phyloP scores from a whole-genome alignment of 352 stramenopile genomes.

The Thalassiosira mediterranea region DNA sequence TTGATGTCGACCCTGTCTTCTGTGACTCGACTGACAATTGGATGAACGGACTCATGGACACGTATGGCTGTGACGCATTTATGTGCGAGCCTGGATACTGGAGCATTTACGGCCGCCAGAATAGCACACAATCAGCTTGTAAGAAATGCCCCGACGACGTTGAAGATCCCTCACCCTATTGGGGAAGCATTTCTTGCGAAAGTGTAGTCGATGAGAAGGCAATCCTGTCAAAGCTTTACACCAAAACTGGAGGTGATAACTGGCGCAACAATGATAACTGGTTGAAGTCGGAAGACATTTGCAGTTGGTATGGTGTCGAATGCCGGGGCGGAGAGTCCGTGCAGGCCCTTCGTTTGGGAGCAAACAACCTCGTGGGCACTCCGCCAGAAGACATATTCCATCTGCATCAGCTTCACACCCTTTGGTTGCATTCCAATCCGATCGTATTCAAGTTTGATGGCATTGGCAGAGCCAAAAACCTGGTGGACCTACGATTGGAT shows the following conservation, averaged over 20 bases:
- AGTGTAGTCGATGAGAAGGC: slow-evolving; percentile 54
- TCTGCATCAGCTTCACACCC: slow-evolving; percentile 68
- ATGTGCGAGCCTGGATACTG: slow-evolving; percentile 48
- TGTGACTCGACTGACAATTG: slow-evolving; percentile 48
- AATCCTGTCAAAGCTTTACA: slow-evolving; percentile 75
- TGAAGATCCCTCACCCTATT: slow-evolving; percentile 55
- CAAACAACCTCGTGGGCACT: slow-evolving; percentile 71
- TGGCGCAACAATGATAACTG: slow-evolving; percentile 78
- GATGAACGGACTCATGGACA: slow-evolving; percentile 50
- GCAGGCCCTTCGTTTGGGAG: slow-evolving; percentile 61
- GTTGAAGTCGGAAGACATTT: slow-evolving; percentile 64
- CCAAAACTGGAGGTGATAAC: slow-evolving; percentile 56
- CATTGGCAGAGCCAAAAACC: slow-evolving; percentile 75
- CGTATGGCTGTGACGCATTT: slow-evolving; percentile 61
- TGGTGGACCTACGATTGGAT: slow-evolving; percentile 77
- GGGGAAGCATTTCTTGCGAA: slow-evolving; percentile 65
- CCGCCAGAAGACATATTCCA: slow-evolving; percentile 66
- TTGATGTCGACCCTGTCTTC: slow-evolving; percentile 51
- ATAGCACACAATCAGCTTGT: slow-evolving; percentile 54
- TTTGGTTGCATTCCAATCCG: slow-evolving; percentile 78
- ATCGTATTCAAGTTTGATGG: slow-evolving; percentile 83
- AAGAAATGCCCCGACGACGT: slow-evolving; percentile 49
- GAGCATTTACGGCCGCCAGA: slow-evolving; percentile 56
- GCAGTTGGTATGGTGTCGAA: slow-evolving; percentile 78
- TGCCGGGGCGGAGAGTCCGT: slow-evolving; percentile 67